Conservation (phyloP, 352 stramenopile species). For the Globisporangium nodosum region DNA sequence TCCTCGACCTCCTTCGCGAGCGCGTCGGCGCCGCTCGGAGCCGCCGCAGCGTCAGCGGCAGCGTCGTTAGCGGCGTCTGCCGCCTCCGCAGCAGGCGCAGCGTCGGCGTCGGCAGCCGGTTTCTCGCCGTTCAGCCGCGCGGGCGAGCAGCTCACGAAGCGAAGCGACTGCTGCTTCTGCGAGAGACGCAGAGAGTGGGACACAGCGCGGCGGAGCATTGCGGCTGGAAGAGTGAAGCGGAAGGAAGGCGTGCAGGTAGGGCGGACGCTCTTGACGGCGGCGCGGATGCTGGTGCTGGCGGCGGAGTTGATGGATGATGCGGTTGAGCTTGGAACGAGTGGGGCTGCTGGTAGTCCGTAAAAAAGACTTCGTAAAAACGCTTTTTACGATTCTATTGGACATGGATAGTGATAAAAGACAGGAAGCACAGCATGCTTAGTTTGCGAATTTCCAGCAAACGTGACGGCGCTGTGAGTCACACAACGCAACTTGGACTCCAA, state of each 20-base stretch:
- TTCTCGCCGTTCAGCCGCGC: slow-evolving; percentile 53
- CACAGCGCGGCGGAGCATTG: slow-evolving; percentile 62
- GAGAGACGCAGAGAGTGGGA: slow-evolving; percentile 16
- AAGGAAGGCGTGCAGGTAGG: not conserved
- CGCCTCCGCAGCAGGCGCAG: slow-evolving; percentile 10
- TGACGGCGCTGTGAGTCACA: not conserved
- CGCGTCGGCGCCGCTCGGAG: slow-evolving; percentile 19
- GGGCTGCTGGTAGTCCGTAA: not conserved
- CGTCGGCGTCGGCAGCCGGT: slow-evolving; percentile 16
- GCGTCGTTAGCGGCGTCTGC: slow-evolving; percentile 9
- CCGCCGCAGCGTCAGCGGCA: not conserved
- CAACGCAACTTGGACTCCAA: not conserved
- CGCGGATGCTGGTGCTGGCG: not conserved
- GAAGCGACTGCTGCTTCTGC: slow-evolving; percentile 36
- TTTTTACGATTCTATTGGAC: not conserved
- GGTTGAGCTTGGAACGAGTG: slow-evolving; percentile 7
- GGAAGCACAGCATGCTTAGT: not conserved
- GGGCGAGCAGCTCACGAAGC: slow-evolving; percentile 36
- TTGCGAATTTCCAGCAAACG: no score
- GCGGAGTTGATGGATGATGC: not conserved
- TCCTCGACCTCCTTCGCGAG: slow-evolving; percentile 67
- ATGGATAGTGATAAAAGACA: not conserved
- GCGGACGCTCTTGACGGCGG: not conserved
- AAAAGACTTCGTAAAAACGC: not conserved
- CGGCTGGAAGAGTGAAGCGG: not conserved